A percentile compares a stretch with the other conserved stretches of the same genome.
These are phyloP conservation scores for Phytophthora pluvialis DNA, from an alignment of 352 stramenopile species.

Conservation along the genomic window DNA sequence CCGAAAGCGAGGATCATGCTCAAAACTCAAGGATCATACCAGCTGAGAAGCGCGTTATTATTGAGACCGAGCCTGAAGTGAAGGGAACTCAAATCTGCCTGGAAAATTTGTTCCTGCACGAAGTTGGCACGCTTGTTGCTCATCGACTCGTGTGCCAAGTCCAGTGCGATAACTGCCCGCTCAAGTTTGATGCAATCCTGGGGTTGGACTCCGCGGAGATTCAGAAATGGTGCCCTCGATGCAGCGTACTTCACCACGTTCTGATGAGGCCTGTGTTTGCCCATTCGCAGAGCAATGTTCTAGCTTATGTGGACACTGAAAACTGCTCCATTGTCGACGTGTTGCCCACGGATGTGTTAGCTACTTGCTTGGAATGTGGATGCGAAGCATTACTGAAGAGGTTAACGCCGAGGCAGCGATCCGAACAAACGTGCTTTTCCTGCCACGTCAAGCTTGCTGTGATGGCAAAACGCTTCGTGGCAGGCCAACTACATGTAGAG, in stretches of 20 bases:
- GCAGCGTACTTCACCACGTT: constrained; percentile 75
- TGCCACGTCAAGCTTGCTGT: constrained; percentile 85
- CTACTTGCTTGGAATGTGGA: constrained; percentile 70
- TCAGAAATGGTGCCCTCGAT: constrained; percentile 85
- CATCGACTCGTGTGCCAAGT: constrained; percentile 71
- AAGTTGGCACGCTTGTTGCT: constrained; percentile 77
- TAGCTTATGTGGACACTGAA: constrained; percentile 75
- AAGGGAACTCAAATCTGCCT: constrained; percentile 64
- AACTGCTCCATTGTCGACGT: constrained; percentile 80
- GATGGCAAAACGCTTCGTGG: constrained; percentile 64
- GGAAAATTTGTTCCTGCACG: constrained; percentile 76
- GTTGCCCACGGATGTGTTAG: constrained; percentile 72
- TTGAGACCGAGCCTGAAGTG: constrained; percentile 62
- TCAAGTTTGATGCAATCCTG: constrained; percentile 71
- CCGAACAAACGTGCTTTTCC: constrained; percentile 71
- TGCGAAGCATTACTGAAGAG: constrained; percentile 68
- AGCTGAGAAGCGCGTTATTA: constrained; percentile 43
- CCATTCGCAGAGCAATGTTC: constrained; percentile 64
- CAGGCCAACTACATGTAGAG: constrained; percentile 34
- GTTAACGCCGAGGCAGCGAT: constrained; percentile 55
- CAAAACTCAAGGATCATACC: constrained; percentile 62
- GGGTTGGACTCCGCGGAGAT: constrained; percentile 49
- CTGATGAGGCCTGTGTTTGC: constrained; percentile 73
- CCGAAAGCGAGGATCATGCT: constrained; percentile 21
- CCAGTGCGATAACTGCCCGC: constrained; percentile 75